Evolutionary conservation across 73 alveolate species (phyloP), one percentile per base, ranked within the genome.

Genomic region (Symbiodinium pilosum): DNA sequence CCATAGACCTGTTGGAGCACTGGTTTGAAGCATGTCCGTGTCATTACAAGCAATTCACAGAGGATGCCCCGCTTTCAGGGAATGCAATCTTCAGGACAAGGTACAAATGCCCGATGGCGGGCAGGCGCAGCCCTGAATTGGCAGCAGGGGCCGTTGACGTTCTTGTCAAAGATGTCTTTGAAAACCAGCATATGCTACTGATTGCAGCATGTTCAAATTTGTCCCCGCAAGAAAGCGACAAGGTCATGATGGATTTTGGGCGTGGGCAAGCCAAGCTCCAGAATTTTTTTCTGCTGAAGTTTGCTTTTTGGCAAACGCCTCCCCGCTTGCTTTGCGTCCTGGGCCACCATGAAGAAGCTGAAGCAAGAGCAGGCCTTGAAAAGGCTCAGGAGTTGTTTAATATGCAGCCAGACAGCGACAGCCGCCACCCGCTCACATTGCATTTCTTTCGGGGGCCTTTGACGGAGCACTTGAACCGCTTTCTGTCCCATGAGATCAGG

Each of bases 1-100:
- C 34, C 24, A 24, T 75, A 36, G 86, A 75, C 24, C 86, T 32
- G 51, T 32, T 75, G 47, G 86, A 39, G 28, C 86, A 75, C 16
- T 75, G 86, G 86, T 75, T 34, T 9, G 86, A 75, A 26, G 86
- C 51, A n/a, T 75, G 86, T 26, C 36, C 86, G 1, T 75, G 86
- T 18, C 86, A 75, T n/a, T 75, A 36, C 51, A 3, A 16, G 20
- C 21, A 18, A 18, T 32, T 6, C 0, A 3, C 77, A 21, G 77
- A 64, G 3, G 21, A 32, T 12, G 59, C 59, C 59, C 28, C 77
- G 8, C 11, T 64, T 3, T 1, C 77, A 18, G 11, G 77, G 36
- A 34, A 75, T 34, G 0, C 54, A 0, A 34, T 75, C 34, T 75
- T 34, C n/a, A 4, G 54, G 51, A 75, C 86, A 0, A 3, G 86